Base-by-base conservation (phyloP, 2,329 filamentous ascomycete species). In the Sporothrix euskadiensis region DNA sequence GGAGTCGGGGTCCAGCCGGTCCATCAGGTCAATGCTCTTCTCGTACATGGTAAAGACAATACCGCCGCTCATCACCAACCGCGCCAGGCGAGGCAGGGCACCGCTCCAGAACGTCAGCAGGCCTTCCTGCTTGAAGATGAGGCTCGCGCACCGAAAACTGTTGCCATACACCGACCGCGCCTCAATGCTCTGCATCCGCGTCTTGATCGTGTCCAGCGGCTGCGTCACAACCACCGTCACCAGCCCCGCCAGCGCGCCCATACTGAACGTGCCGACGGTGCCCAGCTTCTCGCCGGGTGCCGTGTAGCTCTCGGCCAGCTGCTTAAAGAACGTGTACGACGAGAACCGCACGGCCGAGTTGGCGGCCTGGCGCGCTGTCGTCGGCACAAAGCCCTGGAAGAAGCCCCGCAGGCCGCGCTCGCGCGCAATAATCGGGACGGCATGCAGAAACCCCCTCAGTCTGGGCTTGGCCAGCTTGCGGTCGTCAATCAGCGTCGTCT, bases 1-100 rank as follows among this genome's bases (percentile, higher is more conserved):
- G 80, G 90, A 90, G 78, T 97, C 88, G 0, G 96, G 96, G 81
- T 99, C 96, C 71, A 94, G 74, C 79, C 81, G 86, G 78, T 93
- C 89, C 85, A 99, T 89, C 73, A 94, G 78, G 71, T 98, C 95
- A 85, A 98, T 98, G 74, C 91, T 92, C 88, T 98, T 98, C 85
- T 98, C 95, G 81, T 98, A 96, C 91, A 98, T 97, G 30, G 96
- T 97, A 80, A 99, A 99, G 56, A 99, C 96, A 79, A 99, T 97
- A 22, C 96, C 96, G 73, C 96, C 96, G 79, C 94, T 98, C 82
- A 98, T 82, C 57, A 98, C 92, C 77, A 99, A 81, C 73, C 96
- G 87, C 32, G 90, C 95, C 78, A 99, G 82, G 71, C 96, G 87
- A 0, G 96, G 96, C 77, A 98, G 80, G 30, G 96, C 95, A 35